These are phyloP conservation scores for Cystobasidium onofrii DNA, from an alignment of 768 basidiomycete species.

Conservation along the genomic window DNA sequence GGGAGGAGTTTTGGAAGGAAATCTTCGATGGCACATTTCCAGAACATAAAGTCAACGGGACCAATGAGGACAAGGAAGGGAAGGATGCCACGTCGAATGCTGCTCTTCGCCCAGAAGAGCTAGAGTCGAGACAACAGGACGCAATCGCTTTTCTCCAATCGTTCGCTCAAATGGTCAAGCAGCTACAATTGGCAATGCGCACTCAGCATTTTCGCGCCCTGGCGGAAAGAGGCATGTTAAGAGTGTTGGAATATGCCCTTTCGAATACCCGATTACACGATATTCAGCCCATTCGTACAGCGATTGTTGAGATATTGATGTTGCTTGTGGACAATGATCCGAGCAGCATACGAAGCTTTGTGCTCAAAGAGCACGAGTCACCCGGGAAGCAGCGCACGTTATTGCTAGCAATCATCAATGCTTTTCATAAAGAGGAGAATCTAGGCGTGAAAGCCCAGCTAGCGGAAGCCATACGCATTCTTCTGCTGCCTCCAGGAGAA, in stretches of 20 bases:
- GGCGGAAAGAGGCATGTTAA: slow-evolving; percentile 77
- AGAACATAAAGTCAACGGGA: not conserved
- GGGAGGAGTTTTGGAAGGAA: slow-evolving; percentile 65
- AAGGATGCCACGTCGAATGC: not conserved
- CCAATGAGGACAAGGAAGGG: not conserved
- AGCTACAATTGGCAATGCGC: slow-evolving; percentile 79
- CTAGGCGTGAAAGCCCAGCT: slow-evolving; percentile 81
- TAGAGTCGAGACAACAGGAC: slow-evolving; percentile 51
- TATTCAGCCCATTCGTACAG: slow-evolving; percentile 60
- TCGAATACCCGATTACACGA: slow-evolving; percentile 52
- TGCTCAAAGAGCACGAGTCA: slow-evolving; percentile 48
- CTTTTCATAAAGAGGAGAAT: slow-evolving; percentile 71
- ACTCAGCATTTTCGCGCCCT: slow-evolving; percentile 76
- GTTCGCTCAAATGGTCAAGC: slow-evolving; percentile 90
- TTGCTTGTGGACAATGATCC: slow-evolving; percentile 83
- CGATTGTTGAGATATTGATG: slow-evolving; percentile 75
- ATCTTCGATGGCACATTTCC: slow-evolving; percentile 60
- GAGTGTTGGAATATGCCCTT: slow-evolving; percentile 88
- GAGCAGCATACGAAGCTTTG: slow-evolving; percentile 72
- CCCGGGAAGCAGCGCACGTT: slow-evolving; percentile 56
- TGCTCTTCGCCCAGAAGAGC: not conserved
- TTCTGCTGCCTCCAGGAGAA: slow-evolving; percentile 65
- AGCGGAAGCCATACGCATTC: slow-evolving; percentile 71
- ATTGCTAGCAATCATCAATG: slow-evolving; percentile 51
- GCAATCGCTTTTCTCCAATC: slow-evolving; percentile 84